phyloP scores from a whole-genome alignment of 2,329 filamentous ascomycete genomes.

The Penicillium sp. region DNA sequence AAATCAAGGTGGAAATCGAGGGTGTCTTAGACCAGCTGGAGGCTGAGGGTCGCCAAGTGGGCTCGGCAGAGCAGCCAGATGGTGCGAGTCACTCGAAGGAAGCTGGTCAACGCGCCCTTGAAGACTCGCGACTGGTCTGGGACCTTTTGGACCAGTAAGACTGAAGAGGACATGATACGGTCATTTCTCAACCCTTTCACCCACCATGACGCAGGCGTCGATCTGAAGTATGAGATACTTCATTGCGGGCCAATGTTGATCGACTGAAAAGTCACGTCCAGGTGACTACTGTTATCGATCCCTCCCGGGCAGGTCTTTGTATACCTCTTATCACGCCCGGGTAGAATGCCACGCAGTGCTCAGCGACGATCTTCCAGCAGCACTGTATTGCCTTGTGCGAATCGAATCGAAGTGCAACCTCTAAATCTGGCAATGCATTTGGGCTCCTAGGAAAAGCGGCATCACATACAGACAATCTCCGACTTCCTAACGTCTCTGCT shows the following conservation, averaged over 20 bases:
- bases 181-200: background rate
- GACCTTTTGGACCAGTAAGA: constrained; percentile 35
- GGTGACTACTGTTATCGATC: background rate
- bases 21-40: constrained; percentile 35
- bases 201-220: background rate
- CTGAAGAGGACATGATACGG: constrained; percentile 11
- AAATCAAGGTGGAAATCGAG: constrained; percentile 65
- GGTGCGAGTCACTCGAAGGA: constrained; percentile 11
- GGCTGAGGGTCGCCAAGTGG: constrained; percentile 27
- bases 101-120: constrained; percentile 15
- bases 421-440: background rate
- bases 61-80: constrained; percentile 6
- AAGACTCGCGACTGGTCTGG: constrained; percentile 38
- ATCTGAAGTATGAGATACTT: background rate
- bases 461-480: background rate
- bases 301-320: background rate
- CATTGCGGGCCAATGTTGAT: background rate
- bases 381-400: background rate
- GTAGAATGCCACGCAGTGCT: background rate
- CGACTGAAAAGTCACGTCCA: background rate
- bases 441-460: background rate
- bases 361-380: background rate
- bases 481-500: background rate
- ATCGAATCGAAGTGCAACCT: background rate
- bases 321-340: background rate